Percentiles rank a stretch among this genome's conserved stretches.
phyloP scores from a whole-genome alignment of 495 filamentous ascomycete species.

The Extremus antarcticus region DNA sequence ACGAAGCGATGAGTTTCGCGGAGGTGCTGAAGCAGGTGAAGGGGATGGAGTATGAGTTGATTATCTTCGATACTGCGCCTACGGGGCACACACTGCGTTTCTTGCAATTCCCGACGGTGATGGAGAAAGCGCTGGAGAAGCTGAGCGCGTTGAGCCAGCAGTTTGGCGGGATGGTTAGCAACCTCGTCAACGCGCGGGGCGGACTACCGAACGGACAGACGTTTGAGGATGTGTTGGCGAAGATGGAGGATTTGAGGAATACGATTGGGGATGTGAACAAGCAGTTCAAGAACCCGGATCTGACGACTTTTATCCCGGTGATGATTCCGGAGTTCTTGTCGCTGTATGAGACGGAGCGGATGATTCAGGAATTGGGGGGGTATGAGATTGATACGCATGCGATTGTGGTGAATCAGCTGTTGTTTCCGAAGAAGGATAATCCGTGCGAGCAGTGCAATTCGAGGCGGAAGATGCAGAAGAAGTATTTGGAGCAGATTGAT shows the following conservation, averaged over 20 bases:
- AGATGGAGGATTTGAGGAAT: slow-evolving; percentile 82
- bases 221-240: slow-evolving; percentile 80
- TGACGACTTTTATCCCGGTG: slow-evolving; percentile 97
- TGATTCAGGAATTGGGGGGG: slow-evolving; percentile 94
- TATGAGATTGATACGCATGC: slow-evolving; percentile 94
- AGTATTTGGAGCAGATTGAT: slow-evolving; percentile 97
- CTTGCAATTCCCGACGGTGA: slow-evolving; percentile 93
- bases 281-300: slow-evolving; percentile 92
- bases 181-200: slow-evolving; percentile 69
- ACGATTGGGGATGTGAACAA: slow-evolving; percentile 94
- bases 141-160: slow-evolving; percentile 85
- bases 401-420: slow-evolving; percentile 95
- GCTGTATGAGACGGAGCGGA: slow-evolving; percentile 96
- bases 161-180: slow-evolving; percentile 92
- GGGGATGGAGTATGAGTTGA: slow-evolving; percentile 94
- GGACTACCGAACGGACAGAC: slow-evolving; percentile 85
- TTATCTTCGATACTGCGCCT: slow-evolving; percentile 97
- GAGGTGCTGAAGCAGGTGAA: slow-evolving; percentile 99
- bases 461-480: slow-evolving; percentile 96
- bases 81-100: slow-evolving; percentile 99
- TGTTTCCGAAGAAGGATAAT: slow-evolving; percentile 81
- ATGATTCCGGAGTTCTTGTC: slow-evolving; percentile 97
- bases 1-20: slow-evolving; percentile 99
- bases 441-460: slow-evolving; percentile 93
- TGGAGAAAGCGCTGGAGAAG: slow-evolving; percentile 96